Evolutionary conservation across 2,329 filamentous ascomycete species (phyloP).

Genomic region (Colletotrichum sidae): DNA sequence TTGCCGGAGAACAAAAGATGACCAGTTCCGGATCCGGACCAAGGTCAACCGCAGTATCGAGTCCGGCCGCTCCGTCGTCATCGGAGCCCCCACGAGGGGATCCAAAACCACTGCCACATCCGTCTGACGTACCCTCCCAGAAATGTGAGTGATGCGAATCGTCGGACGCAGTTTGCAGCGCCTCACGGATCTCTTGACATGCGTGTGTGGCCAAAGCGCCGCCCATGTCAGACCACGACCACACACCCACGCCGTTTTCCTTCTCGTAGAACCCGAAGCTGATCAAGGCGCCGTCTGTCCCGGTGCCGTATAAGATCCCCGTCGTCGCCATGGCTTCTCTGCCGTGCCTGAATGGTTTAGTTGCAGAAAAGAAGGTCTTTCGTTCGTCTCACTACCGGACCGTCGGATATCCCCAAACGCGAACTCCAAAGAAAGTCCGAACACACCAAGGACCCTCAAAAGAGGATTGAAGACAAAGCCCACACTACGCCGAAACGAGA

Average conservation of each 20-base stretch:
- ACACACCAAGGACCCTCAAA: too few relatives aligned
- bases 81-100: conserved; percentile 6
- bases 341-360: neutral
- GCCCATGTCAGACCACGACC: conserved; percentile 21
- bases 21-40: conserved; percentile 4
- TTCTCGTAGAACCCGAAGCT: conserved; percentile 2
- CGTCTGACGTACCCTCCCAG: conserved; percentile 1
- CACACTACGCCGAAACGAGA: conserved; percentile 31
- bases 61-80: conserved; percentile 14
- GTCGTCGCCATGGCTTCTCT: conserved; percentile 10
- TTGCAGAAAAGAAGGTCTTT: neutral
- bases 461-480: neutral
- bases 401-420: conserved; percentile 47
- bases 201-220: conserved; percentile 34
- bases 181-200: conserved; percentile 14
- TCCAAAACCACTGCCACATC: neutral
- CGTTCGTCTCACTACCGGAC: conserved; percentile 39
- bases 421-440: too few relatives aligned
- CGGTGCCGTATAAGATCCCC: conserved; percentile 24
- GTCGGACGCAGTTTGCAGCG: conserved; percentile 14
- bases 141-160: neutral
- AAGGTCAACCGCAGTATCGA: neutral
- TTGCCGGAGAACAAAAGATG: conserved; percentile 2
- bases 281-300: conserved; percentile 24
- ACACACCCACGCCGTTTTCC: neutral